Percentiles rank a stretch among this genome's conserved stretches.
Conservation (phyloP, 169 alveolate genomes). For the Theileria sp. region DNA sequence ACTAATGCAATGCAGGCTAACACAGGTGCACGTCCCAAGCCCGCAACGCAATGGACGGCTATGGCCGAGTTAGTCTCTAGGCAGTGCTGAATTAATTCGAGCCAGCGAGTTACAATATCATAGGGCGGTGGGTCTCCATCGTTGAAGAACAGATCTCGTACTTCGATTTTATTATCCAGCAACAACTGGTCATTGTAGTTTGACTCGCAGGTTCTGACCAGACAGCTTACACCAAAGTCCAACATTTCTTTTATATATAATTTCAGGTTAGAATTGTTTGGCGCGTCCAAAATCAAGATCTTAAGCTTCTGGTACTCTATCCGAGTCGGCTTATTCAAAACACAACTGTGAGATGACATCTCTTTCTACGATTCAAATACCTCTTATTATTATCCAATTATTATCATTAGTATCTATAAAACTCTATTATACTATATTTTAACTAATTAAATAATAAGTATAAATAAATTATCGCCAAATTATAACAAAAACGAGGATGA, state of each 20-base stretch:
- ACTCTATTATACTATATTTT: neutral
- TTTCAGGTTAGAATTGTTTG: constrained; percentile 79
- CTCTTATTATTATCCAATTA: neutral
- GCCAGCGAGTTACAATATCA: constrained; percentile 82
- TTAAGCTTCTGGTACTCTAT: constrained; percentile 81
- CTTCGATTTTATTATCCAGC: constrained; percentile 71
- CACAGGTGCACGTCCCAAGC: constrained; percentile 91
- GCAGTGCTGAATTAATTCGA: constrained; percentile 74
- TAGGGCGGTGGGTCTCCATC: constrained; percentile 90
- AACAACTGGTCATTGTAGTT: constrained; percentile 79
- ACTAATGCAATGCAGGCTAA: constrained; percentile 86
- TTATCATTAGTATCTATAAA: neutral
- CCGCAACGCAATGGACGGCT: constrained; percentile 93
- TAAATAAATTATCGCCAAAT: too few relatives aligned
- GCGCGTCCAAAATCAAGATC: constrained; percentile 87
- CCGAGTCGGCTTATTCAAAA: constrained; percentile 85
- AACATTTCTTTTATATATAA: constrained; percentile 80
- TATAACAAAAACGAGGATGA: too few relatives aligned
- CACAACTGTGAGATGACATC: constrained; percentile 42
- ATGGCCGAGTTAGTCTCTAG: constrained; percentile 77
- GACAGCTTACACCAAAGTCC: constrained; percentile 78
- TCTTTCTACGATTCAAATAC: neutral
- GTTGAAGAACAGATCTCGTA: constrained; percentile 82
- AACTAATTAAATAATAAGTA: too few relatives aligned
- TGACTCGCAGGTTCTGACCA: constrained; percentile 89